Conservation (phyloP, 176 grass and related monocot genomes). For the Cenchrus americanus region DNA sequence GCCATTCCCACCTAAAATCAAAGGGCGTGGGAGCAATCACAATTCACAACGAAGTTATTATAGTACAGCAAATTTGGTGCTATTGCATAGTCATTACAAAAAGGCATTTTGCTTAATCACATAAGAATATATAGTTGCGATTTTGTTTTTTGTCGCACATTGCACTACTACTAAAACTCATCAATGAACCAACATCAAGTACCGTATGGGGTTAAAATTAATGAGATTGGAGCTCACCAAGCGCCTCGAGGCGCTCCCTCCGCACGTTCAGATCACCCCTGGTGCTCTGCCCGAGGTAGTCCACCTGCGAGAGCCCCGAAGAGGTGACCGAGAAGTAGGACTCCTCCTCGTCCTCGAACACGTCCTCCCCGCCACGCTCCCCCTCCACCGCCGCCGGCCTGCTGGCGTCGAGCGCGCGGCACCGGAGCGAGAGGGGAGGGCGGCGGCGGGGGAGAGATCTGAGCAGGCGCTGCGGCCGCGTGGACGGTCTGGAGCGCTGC, state of each 20-base stretch:
- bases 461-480: not conserved
- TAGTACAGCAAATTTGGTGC: not conserved
- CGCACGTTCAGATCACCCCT: conserved; percentile 94
- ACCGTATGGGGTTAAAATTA: not conserved
- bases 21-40: conserved; percentile 13
- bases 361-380: conserved; percentile 44
- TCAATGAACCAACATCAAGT: not conserved
- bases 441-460: conserved; percentile 4
- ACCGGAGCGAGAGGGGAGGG: conserved; percentile 40
- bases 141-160: not conserved
- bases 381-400: conserved; percentile 39
- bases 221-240: conserved; percentile 57
- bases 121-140: not conserved
- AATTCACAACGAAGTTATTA: not conserved
- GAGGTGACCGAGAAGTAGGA: conserved; percentile 88
- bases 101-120: not conserved
- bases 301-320: conserved; percentile 76
- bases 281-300: conserved; percentile 95
- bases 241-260: conserved; percentile 64
- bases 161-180: not conserved
- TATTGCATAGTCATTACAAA: not conserved
- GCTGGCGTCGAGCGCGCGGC: conserved; percentile 51
- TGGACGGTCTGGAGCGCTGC: not conserved
- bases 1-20: conserved; percentile 62
- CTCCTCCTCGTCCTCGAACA: conserved; percentile 52